Conservation (phyloP, 164 flowering plant genomes). For the Hamamelis virginiana region DNA sequence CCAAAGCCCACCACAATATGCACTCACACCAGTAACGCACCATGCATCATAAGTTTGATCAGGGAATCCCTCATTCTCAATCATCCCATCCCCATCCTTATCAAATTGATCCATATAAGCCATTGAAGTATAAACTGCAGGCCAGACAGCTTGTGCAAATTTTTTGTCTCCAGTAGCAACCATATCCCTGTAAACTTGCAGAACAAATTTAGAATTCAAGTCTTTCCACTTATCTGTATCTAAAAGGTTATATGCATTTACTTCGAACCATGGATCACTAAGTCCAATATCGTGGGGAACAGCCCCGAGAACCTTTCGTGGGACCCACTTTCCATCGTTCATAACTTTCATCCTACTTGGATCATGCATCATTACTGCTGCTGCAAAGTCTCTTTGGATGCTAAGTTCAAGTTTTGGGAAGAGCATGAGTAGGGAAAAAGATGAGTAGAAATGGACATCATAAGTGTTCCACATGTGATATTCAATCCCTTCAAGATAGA, state of each 20-base stretch:
- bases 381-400: slow-evolving; percentile 92
- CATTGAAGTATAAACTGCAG: slow-evolving; percentile 81
- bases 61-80: slow-evolving; percentile 96
- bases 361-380: slow-evolving; percentile 87
- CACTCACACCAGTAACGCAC: slow-evolving; percentile 87
- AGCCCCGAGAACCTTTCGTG: slow-evolving; percentile 85
- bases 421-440: slow-evolving; percentile 71
- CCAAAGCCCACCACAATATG: slow-evolving; percentile 92
- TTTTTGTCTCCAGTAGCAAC: slow-evolving; percentile 75
- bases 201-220: slow-evolving; percentile 89
- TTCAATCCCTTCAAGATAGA: slow-evolving; percentile 84
- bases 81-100: slow-evolving; percentile 84
- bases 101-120: slow-evolving; percentile 96
- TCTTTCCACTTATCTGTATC: slow-evolving; percentile 90
- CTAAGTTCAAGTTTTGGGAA: slow-evolving; percentile 89
- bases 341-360: slow-evolving; percentile 54
- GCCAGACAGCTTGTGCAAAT: slow-evolving; percentile 86
- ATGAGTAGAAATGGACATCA: slow-evolving; percentile 93
- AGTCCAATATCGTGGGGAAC: slow-evolving; percentile 95
- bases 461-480: slow-evolving; percentile 96
- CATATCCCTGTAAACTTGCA: slow-evolving; percentile 84
- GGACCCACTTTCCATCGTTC: slow-evolving; percentile 61
- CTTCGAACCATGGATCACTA: slow-evolving; percentile 89
- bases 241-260: slow-evolving; percentile 77
- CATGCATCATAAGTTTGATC: slow-evolving; percentile 97